Base-by-base conservation (phyloP, 805 yeast species). In the Candida multigemmis region DNA sequence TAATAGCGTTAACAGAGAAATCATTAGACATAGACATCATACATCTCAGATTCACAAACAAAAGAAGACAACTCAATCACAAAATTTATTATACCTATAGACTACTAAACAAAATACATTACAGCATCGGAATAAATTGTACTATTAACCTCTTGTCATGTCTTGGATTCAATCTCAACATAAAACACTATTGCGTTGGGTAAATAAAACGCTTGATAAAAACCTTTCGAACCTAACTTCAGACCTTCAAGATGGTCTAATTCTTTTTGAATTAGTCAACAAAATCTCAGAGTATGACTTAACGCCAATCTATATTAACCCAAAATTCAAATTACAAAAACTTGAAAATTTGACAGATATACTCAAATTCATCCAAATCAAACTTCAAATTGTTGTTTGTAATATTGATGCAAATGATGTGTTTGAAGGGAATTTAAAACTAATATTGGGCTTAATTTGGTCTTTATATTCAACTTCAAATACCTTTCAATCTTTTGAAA, bases 391-490 rank as follows among this genome's bases (percentile, higher is more conserved):
- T 17, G 66, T 60, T 29, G 48, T 62, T 12, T 48, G 56, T 34
- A 60, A 56, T 33, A 60, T 71, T 23, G 65, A 67, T 13, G 60
- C 72, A 7, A 74, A 69, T 22, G 67, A 66, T 43, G 57, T 71
- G 4, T 54, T 55, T 14, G 72, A 63, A 14, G 72, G 72, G 1
- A 60, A 69, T 40, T 35, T 50, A 21, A 71, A 70, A 37, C 42
- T 66, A 21, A 60, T 60, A 9, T 39, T 69, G 32, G 74, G 74
- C 5, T 46, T 69, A 20, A 43, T 68, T 2, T 71, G 77, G 77
- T 48, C 62, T 10, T 38, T 70, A 17, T 61, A 68, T 27, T 55
- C 56, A 30, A 54, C 70, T 4, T 32, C 58, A n/a, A 38, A 25
- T 24, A n/a, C n/a, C n/a, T n/a, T n/a, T n/a, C n/a, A n/a, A n/a